Percentiles rank a stretch among this genome's conserved stretches.
These are phyloP conservation scores for Boletus edulis DNA, from an alignment of 768 basidiomycete species.

Conservation along the genomic window DNA sequence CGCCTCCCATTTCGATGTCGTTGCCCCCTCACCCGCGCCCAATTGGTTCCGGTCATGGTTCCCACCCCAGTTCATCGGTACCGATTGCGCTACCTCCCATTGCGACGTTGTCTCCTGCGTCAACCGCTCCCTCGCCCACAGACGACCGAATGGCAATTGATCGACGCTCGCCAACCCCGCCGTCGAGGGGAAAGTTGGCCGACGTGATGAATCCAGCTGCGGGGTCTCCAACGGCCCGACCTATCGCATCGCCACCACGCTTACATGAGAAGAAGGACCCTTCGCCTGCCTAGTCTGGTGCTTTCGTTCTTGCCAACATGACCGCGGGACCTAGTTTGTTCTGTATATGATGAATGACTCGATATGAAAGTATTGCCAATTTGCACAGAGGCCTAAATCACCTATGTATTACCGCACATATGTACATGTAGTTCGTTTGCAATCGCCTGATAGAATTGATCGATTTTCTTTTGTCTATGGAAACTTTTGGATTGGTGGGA, in stretches of 20 bases:
- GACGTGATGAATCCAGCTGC: conserved; percentile 49
- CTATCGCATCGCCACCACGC: conserved; percentile 54
- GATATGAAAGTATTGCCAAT: conserved; percentile 24
- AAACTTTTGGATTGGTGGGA: not conserved
- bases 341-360: conserved; percentile 14
- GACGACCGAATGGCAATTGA: conserved; percentile 35
- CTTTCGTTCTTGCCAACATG: conserved; percentile 11
- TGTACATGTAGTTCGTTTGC: conserved; percentile 27
- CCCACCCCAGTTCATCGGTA: conserved; percentile 35
- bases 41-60: conserved; percentile 51
- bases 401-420: conserved; percentile 28
- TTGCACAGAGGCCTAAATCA: conserved; percentile 16
- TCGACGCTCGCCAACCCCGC: conserved; percentile 47
- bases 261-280: conserved; percentile 33
- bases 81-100: conserved; percentile 67
- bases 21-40: conserved; percentile 77
- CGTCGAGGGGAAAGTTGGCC: conserved; percentile 51
- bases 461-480: no score
- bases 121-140: conserved; percentile 54
- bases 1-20: conserved; percentile 55
- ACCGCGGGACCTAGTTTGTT: not conserved
- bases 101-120: conserved; percentile 62
- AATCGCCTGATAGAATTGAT: conserved; percentile 16
- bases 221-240: conserved; percentile 51
- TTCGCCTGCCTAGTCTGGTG: conserved; percentile 21